phyloP scores from a whole-genome alignment of 352 stramenopile genomes.

The Globisporangium solare region DNA sequence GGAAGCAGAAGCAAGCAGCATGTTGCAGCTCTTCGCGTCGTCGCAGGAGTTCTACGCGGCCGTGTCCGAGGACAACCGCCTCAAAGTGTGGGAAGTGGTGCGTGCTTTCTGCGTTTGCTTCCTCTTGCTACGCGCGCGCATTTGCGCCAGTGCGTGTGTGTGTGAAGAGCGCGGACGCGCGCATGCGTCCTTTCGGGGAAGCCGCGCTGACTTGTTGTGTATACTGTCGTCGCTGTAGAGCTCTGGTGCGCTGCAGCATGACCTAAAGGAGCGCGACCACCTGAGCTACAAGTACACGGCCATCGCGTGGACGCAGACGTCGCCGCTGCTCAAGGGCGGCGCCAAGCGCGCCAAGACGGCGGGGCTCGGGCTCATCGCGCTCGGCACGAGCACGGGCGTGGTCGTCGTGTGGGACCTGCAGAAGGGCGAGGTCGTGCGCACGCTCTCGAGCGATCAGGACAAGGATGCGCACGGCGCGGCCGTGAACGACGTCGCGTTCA shows the following conservation, averaged over 20 bases:
- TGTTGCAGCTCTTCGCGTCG: constrained; percentile 71
- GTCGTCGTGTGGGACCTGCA: constrained; percentile 76
- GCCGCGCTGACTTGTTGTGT: background rate
- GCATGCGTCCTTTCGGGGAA: background rate
- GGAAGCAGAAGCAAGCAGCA: background rate
- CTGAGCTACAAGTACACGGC: constrained; percentile 81
- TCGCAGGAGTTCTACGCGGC: constrained; percentile 74
- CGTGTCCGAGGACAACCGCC: constrained; percentile 77
- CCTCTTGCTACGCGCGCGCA: background rate
- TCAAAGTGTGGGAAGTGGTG: constrained; percentile 82
- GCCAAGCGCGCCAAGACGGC: constrained; percentile 43
- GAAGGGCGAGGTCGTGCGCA: constrained; percentile 56
- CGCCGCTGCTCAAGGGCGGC: constrained; percentile 26
- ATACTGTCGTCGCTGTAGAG: constrained; percentile 16
- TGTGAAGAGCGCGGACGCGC: background rate
- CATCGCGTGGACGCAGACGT: constrained; percentile 56
- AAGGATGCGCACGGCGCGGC: constrained; percentile 39
- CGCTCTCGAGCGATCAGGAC: constrained; percentile 41
- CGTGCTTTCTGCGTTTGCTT: background rate
- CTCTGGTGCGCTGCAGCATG: constrained; percentile 57
- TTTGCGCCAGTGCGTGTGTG: background rate
- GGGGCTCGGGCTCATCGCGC: constrained; percentile 49
- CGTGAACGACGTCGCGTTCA: constrained; percentile 68
- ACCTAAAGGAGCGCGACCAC: constrained; percentile 82
- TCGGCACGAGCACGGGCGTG: constrained; percentile 62